Base-by-base conservation (phyloP, 352 stramenopile species). In the Pythium aristosporum region DNA sequence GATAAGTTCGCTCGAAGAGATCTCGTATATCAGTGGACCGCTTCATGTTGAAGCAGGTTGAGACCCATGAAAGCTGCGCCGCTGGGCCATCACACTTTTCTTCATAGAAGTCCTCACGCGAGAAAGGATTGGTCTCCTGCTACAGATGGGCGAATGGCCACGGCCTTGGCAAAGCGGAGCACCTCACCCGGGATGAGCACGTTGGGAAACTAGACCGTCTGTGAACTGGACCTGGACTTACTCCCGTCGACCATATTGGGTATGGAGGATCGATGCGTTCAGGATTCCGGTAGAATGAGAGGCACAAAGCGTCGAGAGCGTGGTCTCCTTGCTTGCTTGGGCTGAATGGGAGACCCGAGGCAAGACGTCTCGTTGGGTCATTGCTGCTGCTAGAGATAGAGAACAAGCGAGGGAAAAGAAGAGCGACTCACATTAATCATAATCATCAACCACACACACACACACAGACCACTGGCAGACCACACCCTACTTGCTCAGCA, bases 121-220 rank as follows among this genome's bases (percentile, higher is more conserved):
- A 16, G 37, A 42, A 42, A 42, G 15, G 37, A 42, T 16, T 18
- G 37, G 10, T 16, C 37, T 42, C 37, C 37, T 73, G 61, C 56
- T 70, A 56, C 13, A 73, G 47, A 69, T 20, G 67, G 67, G 3
- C 61, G 67, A 52, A 69, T 69, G 44, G 66, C 69, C 28, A 73
- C 56, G 25, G 66, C 43, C 16, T 54, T 62, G 34, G 55, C 67
- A 37, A 73, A 66, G 55, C 67, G 67, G 25, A 30, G 25, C 25
- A 30, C 25, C 25, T 30, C 25, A 30, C 5, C 5, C 7, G 57
- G 18, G 13, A 65, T 42, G 8, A 69, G 36, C 6, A 55, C 37
- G 34, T 42, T 63, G 44, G 69, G 42, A 69, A 73, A 46, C 61
- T 69, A 30, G 55, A 13, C 12, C 25, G 25, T 30, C 25, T 5